Evolutionary conservation across 305 asterid species (phyloP).

Genomic region (Solanum hybrid): DNA sequence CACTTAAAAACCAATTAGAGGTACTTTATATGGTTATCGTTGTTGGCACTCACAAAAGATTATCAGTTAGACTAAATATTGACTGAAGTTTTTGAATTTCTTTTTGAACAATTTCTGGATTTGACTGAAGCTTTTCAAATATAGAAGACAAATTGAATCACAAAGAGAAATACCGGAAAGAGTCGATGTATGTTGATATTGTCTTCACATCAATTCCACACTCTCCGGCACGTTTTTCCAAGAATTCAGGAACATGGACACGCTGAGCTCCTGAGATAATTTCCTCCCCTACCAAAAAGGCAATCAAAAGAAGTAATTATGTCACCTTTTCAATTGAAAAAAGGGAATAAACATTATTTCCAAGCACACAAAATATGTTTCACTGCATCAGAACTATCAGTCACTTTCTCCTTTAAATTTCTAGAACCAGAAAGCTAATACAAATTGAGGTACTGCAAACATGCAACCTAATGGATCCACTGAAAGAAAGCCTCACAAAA

Average conservation of each 20-base stretch:
- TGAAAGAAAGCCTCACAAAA: background rate
- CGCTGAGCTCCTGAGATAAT: slow-evolving; percentile 96
- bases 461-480: background rate
- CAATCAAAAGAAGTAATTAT: background rate
- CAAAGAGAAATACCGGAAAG: slow-evolving; percentile 49
- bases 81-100: background rate
- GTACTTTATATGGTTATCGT: background rate
- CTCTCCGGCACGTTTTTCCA: slow-evolving; percentile 55
- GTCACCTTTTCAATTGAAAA: background rate
- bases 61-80: background rate
- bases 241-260: slow-evolving; percentile 54
- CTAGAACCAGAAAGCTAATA: background rate
- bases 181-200: slow-evolving; percentile 68
- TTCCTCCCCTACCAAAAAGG: slow-evolving; percentile 60
- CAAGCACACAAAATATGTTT: background rate
- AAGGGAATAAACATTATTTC: background rate
- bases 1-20: background rate
- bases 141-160: background rate
- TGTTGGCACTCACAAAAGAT: background rate
- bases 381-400: background rate
- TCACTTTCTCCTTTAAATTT: background rate
- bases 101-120: background rate
- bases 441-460: background rate
- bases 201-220: slow-evolving; percentile 67
- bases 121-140: background rate